Evolutionary conservation across 225 moss, liverwort and hornwort species (phyloP).

Genomic region (Bryoerythrophyllum caledonicum): DNA sequence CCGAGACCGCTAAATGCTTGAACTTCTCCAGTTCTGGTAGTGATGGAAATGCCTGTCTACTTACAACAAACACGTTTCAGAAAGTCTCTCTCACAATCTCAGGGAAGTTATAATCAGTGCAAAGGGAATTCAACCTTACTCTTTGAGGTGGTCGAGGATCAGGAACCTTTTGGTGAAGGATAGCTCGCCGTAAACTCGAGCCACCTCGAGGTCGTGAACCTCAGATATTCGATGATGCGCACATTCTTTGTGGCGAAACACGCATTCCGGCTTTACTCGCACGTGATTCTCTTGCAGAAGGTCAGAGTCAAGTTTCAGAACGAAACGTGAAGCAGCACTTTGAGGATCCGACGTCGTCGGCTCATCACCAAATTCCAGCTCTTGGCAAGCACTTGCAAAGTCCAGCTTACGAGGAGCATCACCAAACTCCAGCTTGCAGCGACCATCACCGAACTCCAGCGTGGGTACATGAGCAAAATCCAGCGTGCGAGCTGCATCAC

Average conservation of each 20-base stretch:
- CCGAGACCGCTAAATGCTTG: not conserved
- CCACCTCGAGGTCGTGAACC: not conserved
- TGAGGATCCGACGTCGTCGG: not conserved
- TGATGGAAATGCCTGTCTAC: conserved; percentile 18
- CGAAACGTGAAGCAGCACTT: not conserved
- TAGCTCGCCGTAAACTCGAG: conserved; percentile 22
- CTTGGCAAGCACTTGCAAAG: not conserved
- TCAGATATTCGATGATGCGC: conserved; percentile 16
- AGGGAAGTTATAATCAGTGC: no score
- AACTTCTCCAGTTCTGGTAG: conserved; percentile 16
- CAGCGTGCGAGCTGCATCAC: no score
- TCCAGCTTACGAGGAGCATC: no score
- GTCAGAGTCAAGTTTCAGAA: not conserved
- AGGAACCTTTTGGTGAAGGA: conserved; percentile 39
- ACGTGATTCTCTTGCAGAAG: not conserved
- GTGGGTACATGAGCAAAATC: no score
- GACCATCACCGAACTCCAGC: no score
- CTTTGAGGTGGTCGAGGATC: conserved; percentile 35
- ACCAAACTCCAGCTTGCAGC: no score
- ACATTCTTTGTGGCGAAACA: conserved; percentile 16
- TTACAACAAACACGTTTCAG: not conserved
- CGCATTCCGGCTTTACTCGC: conserved; percentile 9
- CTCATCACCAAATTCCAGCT: not conserved
- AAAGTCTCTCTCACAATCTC: not conserved
- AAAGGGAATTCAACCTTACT: conserved; percentile 10